Conservation (phyloP, 2,329 filamentous ascomycete genomes). For the Cordyceps cateniannulata region DNA sequence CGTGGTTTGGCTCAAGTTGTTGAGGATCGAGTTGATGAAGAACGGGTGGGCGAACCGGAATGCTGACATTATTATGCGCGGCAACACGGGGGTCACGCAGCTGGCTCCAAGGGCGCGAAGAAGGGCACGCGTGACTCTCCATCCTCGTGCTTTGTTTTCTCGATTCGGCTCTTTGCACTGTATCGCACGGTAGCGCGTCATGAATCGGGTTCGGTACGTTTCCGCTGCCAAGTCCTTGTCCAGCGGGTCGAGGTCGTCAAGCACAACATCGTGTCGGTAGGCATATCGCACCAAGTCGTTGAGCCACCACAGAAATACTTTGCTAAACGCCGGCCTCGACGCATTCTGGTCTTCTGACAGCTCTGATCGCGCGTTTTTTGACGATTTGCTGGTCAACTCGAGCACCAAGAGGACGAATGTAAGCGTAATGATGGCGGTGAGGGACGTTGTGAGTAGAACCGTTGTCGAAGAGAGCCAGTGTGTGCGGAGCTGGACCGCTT, state of each 20-base stretch:
- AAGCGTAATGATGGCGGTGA: neutral
- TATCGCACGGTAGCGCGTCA: neutral
- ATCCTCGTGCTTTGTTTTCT: neutral
- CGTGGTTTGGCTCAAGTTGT: neutral
- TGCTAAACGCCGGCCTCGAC: neutral
- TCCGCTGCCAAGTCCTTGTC: neutral
- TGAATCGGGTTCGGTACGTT: neutral
- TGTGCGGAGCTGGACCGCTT: neutral
- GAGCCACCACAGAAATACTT: conserved; percentile 6
- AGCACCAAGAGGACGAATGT: neutral
- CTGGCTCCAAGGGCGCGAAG: neutral
- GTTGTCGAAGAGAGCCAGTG: neutral
- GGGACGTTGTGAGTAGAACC: neutral
- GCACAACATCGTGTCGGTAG: neutral
- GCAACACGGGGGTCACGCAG: neutral
- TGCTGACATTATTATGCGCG: neutral
- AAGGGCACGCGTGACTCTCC: neutral
- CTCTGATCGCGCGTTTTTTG: neutral
- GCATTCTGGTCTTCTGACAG: neutral
- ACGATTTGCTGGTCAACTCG: neutral
- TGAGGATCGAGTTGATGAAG: conserved; percentile 4
- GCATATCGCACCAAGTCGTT: conserved; percentile 2
- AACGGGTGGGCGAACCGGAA: conserved; percentile 2
- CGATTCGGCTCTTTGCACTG: neutral
- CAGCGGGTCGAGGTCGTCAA: neutral